Percentiles rank a stretch among this genome's conserved stretches.
These are phyloP conservation scores for Benincasa hispida DNA, from an alignment of 306 rosid species.

Conservation along the genomic window DNA sequence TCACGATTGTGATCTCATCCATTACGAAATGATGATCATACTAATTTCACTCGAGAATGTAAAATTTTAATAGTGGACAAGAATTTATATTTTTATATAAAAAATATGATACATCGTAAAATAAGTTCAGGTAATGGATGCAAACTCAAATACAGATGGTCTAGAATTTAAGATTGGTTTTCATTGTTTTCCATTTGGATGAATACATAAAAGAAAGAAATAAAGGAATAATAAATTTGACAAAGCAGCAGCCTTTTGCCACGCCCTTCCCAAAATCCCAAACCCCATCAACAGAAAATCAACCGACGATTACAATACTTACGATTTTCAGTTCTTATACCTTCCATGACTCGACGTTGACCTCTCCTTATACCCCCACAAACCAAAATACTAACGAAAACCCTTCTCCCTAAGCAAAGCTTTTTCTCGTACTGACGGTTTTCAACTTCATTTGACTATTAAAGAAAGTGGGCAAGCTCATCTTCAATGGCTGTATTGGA, in stretches of 20 bases:
- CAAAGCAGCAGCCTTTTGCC: not conserved
- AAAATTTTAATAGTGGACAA: too few species aligned
- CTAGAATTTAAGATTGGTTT: too few species aligned
- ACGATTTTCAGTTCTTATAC: not conserved
- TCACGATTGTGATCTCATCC: too few species aligned
- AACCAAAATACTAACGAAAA: not conserved
- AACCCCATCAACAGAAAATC: not conserved
- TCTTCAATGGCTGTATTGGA: not conserved
- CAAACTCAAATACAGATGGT: too few species aligned
- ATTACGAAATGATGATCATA: too few species aligned
- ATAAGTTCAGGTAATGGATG: too few species aligned
- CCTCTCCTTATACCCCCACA: not conserved
- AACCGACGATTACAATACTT: not conserved
- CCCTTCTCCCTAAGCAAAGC: slow-evolving; percentile 3
- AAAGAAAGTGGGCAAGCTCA: not conserved
- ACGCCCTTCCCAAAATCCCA: not conserved
- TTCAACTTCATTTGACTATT: not conserved
- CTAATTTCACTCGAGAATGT: too few species aligned
- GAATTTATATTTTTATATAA: too few species aligned
- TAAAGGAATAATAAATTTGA: not conserved
- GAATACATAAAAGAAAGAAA: too few species aligned
- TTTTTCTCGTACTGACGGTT: not conserved
- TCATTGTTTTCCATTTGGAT: too few species aligned
- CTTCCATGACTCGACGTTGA: not conserved
- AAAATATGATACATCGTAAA: too few species aligned